A percentile compares a stretch with the other conserved stretches of the same genome.
Conservation (phyloP, 176 grass and related monocot species). For the Carex cristatella region DNA sequence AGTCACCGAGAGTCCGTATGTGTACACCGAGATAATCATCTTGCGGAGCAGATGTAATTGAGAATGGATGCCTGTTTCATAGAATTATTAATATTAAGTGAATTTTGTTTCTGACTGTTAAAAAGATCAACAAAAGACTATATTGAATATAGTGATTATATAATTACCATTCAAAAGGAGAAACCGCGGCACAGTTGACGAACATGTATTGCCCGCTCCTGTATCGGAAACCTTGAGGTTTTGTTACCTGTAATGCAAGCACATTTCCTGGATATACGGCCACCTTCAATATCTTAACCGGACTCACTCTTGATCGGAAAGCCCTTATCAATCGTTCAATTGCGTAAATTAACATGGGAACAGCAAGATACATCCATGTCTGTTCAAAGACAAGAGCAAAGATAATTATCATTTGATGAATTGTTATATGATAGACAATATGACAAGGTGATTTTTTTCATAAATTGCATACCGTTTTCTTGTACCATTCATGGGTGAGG, state of each 20-base stretch:
- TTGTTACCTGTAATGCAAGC: slow-evolving; percentile 28
- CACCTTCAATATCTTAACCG: slow-evolving; percentile 85
- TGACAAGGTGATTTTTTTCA: not conserved
- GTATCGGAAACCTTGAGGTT: slow-evolving; percentile 39
- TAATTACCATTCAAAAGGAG: slow-evolving; percentile 33
- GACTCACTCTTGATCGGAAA: slow-evolving; percentile 57
- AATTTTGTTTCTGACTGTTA: not conserved
- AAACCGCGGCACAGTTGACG: slow-evolving; percentile 28
- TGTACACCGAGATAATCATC: slow-evolving; percentile 91
- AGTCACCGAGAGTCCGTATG: slow-evolving; percentile 88
- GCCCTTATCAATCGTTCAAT: slow-evolving; percentile 52
- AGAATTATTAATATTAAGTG: not conserved
- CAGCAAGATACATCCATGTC: slow-evolving; percentile 94
- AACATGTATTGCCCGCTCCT: slow-evolving; percentile 35
- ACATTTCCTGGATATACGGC: slow-evolving; percentile 25
- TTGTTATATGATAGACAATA: not conserved
- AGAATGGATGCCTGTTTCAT: slow-evolving; percentile 86
- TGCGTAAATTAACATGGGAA: slow-evolving; percentile 63
- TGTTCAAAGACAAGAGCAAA: slow-evolving; percentile 17
- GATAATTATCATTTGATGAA: not conserved
- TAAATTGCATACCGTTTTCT: slow-evolving; percentile 27
- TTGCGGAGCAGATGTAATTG: slow-evolving; percentile 90
- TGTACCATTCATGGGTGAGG: slow-evolving; percentile 35
- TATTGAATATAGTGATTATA: not conserved
- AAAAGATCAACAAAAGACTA: no score